Conservation (phyloP, 1,284 basidiomycete species). For the Fomitiporia mediterranea region DNA sequence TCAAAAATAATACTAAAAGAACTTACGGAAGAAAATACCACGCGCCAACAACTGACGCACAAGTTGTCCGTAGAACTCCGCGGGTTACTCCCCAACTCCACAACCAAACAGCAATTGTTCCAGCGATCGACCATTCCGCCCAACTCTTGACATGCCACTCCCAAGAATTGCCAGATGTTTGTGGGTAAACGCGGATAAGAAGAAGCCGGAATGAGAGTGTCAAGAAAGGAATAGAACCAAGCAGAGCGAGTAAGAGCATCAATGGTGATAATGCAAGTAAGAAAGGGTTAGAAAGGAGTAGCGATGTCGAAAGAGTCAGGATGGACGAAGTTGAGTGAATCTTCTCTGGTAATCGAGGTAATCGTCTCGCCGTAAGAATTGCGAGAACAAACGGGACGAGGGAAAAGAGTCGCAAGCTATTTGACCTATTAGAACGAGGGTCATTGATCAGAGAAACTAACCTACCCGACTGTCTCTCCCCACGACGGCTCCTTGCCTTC, state of each 20-base stretch:
- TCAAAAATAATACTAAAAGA: background rate
- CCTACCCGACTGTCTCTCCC: constrained; percentile 79
- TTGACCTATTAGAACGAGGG: too few relatives aligned
- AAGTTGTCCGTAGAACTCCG: constrained; percentile 74
- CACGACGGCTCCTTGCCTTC: constrained; percentile 63
- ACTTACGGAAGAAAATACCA: constrained; percentile 89
- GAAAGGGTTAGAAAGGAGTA: constrained; percentile 77
- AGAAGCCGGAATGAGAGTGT: constrained; percentile 80
- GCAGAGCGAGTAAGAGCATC: constrained; percentile 67
- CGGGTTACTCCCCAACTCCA: constrained; percentile 91
- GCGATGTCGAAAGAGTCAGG: constrained; percentile 74
- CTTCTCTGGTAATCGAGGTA: constrained; percentile 62
- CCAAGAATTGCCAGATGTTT: constrained; percentile 33
- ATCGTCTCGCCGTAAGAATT: constrained; percentile 64
- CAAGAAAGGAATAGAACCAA: constrained; percentile 81
- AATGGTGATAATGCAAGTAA: constrained; percentile 77
- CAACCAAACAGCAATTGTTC: constrained; percentile 69
- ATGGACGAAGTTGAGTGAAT: constrained; percentile 71
- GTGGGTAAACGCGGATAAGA: constrained; percentile 61
- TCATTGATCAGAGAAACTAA: constrained; percentile 19
- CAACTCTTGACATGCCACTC: constrained; percentile 77
- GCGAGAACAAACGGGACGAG: constrained; percentile 70
- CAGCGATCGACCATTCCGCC: constrained; percentile 78
- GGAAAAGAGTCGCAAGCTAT: constrained; percentile 73
- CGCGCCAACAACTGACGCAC: constrained; percentile 80